phyloP scores from a whole-genome alignment of 306 rosid species.

The Adenanthera pavonina region DNA sequence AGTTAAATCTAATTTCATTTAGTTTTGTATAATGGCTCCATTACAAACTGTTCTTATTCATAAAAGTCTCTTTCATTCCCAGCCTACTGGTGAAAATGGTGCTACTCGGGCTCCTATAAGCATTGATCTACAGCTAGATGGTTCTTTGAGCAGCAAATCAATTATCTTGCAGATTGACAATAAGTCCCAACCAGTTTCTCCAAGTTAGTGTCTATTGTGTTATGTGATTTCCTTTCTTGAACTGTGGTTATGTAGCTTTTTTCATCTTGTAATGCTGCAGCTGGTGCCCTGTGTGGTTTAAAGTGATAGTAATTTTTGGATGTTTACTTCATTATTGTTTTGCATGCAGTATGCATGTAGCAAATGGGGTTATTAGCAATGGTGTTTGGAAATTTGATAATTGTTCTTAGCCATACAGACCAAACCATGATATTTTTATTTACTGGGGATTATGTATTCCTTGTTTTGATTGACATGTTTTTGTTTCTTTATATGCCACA shows the following conservation, averaged over 20 bases:
- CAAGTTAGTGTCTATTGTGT: slow-evolving; percentile 66
- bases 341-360: neutral
- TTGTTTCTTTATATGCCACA: neutral
- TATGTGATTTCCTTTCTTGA: neutral
- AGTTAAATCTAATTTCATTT: neutral
- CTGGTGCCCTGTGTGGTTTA: neutral
- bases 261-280: neutral
- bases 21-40: neutral
- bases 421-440: neutral
- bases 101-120: slow-evolving; percentile 96
- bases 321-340: neutral
- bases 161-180: slow-evolving; percentile 92
- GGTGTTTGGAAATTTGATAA: neutral
- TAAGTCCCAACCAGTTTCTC: slow-evolving; percentile 94
- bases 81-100: slow-evolving; percentile 99
- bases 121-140: slow-evolving; percentile 89
- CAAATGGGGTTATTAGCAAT: neutral
- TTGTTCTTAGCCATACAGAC: neutral
- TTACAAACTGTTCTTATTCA: slow-evolving; percentile 14
- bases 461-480: neutral
- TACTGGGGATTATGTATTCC: slow-evolving; percentile 27
- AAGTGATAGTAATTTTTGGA: neutral
- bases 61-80: slow-evolving; percentile 36
- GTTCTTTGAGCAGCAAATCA: slow-evolving; percentile 90
- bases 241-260: neutral